Percentiles rank a stretch among this genome's conserved stretches.
phyloP scores from a whole-genome alignment of 768 basidiomycete genomes.

The Amanita jacksonii region DNA sequence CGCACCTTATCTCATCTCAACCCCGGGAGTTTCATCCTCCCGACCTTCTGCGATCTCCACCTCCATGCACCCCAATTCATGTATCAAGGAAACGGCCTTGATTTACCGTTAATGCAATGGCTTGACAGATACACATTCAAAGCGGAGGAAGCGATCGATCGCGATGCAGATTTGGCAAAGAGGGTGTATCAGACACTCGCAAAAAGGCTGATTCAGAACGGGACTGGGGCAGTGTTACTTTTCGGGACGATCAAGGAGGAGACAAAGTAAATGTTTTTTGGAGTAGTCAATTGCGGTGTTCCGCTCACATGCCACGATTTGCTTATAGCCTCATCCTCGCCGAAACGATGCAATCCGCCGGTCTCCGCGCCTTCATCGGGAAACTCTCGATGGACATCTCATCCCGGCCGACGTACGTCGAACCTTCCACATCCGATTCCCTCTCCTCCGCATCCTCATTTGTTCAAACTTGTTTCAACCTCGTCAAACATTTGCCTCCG shows the following conservation, averaged over 20 bases:
- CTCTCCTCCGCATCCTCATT: constrained; percentile 47
- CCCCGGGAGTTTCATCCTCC: constrained; percentile 62
- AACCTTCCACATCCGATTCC: constrained; percentile 42
- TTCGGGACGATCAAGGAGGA: constrained; percentile 81
- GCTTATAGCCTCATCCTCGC: constrained; percentile 64
- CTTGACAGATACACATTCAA: constrained; percentile 74
- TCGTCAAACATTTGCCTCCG: constrained; percentile 29
- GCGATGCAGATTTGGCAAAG: constrained; percentile 45
- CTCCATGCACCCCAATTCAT: constrained; percentile 86
- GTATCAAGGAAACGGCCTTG: constrained; percentile 80
- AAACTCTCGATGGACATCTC: constrained; percentile 89
- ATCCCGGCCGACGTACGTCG: constrained; percentile 60
- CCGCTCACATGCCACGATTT: neutral
- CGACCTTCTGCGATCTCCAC: constrained; percentile 77
- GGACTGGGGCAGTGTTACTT: constrained; percentile 68
- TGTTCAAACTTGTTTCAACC: constrained; percentile 35
- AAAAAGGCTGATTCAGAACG: constrained; percentile 53
- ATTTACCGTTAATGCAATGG: constrained; percentile 82
- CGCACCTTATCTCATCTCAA: constrained; percentile 27
- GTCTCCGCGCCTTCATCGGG: constrained; percentile 77
- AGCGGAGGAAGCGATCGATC: constrained; percentile 70
- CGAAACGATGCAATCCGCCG: constrained; percentile 56
- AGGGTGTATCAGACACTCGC: constrained; percentile 63
- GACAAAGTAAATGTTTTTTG: constrained; percentile 53
- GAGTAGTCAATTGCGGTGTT: neutral